Conservation (phyloP, 345 rosid genomes). For the Salix exigua region DNA sequence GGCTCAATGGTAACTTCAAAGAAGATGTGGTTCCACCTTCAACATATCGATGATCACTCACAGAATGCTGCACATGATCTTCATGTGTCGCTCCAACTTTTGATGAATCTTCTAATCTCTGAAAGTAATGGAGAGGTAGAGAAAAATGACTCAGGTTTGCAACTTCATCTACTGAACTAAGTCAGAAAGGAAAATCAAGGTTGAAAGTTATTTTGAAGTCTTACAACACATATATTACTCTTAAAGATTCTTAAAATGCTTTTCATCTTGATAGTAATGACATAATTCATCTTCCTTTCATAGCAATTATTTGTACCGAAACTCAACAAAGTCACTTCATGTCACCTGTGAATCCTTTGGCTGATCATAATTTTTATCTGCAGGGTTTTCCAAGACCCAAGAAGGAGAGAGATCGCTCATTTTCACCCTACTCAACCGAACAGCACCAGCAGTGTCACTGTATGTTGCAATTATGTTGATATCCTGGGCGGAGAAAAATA, state of each 20-base stretch:
- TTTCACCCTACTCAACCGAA: conserved; percentile 63
- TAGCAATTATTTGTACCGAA: neutral
- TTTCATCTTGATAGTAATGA: neutral
- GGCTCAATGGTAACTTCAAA: conserved; percentile 40
- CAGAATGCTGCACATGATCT: conserved; percentile 28
- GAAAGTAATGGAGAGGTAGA: conserved; percentile 9
- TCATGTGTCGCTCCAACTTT: conserved; percentile 30
- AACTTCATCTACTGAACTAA: conserved; percentile 11
- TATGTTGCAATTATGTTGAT: conserved; percentile 81
- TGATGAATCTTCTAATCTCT: conserved; percentile 30
- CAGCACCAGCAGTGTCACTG: conserved; percentile 60
- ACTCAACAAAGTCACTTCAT: conserved; percentile 3
- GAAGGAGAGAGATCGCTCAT: conserved; percentile 87
- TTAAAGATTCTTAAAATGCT: neutral
- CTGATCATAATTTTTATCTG: conserved; percentile 31
- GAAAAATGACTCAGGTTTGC: conserved; percentile 1
- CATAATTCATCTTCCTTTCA: neutral
- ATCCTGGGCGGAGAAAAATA: conserved; percentile 51
- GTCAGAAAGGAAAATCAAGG: neutral
- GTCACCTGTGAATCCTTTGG: conserved; percentile 50
- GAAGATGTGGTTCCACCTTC: conserved; percentile 30
- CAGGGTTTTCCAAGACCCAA: conserved; percentile 78
- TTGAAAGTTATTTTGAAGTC: conserved; percentile 1
- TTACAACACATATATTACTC: neutral
- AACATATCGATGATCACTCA: conserved; percentile 25